Conservation (phyloP, 352 stramenopile species). For the Globisporangium radiosum region DNA sequence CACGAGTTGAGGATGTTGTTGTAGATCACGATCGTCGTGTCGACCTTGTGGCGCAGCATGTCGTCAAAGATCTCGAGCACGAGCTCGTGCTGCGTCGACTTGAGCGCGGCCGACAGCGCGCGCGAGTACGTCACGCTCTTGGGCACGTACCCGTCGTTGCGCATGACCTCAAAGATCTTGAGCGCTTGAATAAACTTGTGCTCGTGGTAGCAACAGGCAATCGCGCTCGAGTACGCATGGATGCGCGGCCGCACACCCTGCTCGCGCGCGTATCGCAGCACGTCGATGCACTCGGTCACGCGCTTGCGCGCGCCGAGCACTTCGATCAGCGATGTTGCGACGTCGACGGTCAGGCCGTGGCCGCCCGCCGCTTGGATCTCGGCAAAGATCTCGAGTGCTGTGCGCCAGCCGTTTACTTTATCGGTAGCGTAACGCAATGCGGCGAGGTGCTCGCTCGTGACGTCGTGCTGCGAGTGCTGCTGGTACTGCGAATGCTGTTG, state of each 20-base stretch:
- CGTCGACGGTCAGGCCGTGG: constrained; percentile 26
- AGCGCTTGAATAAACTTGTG: constrained; percentile 60
- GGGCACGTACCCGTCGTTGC: constrained; percentile 77
- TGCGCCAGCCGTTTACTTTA: constrained; percentile 17
- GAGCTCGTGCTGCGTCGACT: constrained; percentile 69
- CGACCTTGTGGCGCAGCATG: constrained; percentile 67
- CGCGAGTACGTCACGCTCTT: constrained; percentile 80
- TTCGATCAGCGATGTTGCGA: constrained; percentile 62
- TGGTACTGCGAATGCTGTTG: background rate
- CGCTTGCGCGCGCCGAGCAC: constrained; percentile 38
- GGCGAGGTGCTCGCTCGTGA: constrained; percentile 11
- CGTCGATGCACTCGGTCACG: constrained; percentile 48
- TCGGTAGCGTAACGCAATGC: constrained; percentile 9
- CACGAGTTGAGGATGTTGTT: constrained; percentile 86
- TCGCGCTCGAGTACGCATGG: constrained; percentile 73
- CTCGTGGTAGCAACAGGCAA: constrained; percentile 76
- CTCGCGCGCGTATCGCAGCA: constrained; percentile 58
- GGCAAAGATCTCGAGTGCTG: constrained; percentile 47
- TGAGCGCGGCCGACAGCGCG: constrained; percentile 74
- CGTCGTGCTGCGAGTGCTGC: background rate
- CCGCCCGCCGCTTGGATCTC: constrained; percentile 32
- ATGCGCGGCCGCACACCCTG: constrained; percentile 73
- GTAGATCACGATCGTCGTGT: constrained; percentile 74
- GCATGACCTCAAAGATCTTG: constrained; percentile 83
- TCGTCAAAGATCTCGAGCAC: constrained; percentile 88